These are phyloP conservation scores for Brassica carinata DNA, from an alignment of 345 rosid species.

Conservation along the genomic window DNA sequence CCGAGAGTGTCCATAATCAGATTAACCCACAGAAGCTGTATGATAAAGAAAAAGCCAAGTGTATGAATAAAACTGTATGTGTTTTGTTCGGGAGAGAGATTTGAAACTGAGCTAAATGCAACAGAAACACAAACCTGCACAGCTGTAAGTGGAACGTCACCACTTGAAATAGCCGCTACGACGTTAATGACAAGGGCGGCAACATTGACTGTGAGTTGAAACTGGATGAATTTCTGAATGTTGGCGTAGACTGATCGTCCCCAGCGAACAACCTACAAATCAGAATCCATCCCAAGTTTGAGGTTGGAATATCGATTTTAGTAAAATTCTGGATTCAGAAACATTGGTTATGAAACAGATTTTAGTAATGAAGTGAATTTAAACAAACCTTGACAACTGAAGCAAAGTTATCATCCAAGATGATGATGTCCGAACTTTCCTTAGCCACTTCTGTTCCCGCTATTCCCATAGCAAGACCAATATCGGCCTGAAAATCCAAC, in stretches of 20 bases:
- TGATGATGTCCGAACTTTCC: constrained; percentile 96
- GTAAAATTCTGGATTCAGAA: too few relatives aligned
- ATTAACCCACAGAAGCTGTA: constrained; percentile 95
- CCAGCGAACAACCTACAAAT: constrained; percentile 89
- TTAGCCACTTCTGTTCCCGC: constrained; percentile 98
- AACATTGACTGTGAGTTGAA: constrained; percentile 94
- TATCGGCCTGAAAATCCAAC: constrained; percentile 71
- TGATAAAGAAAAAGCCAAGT: not conserved
- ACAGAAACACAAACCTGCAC: constrained; percentile 67
- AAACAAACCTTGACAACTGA: not conserved
- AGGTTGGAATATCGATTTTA: not conserved
- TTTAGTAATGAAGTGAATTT: not conserved
- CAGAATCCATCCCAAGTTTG: not conserved
- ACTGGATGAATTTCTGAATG: constrained; percentile 97
- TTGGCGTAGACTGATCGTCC: constrained; percentile 98
- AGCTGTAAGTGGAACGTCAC: constrained; percentile 94
- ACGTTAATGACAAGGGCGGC: constrained; percentile 91
- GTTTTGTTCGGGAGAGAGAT: not conserved
- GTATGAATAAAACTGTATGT: not conserved
- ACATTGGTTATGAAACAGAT: not conserved
- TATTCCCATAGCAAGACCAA: constrained; percentile 99
- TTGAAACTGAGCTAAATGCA: not conserved
- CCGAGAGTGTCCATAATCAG: constrained; percentile 99
- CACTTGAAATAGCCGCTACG: constrained; percentile 91
- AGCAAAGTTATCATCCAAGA: constrained; percentile 27